A percentile compares a stretch with the other conserved stretches of the same genome.
These are phyloP conservation scores for Lentinula aciculospora DNA, from an alignment of 768 basidiomycete species.

Conservation along the genomic window DNA sequence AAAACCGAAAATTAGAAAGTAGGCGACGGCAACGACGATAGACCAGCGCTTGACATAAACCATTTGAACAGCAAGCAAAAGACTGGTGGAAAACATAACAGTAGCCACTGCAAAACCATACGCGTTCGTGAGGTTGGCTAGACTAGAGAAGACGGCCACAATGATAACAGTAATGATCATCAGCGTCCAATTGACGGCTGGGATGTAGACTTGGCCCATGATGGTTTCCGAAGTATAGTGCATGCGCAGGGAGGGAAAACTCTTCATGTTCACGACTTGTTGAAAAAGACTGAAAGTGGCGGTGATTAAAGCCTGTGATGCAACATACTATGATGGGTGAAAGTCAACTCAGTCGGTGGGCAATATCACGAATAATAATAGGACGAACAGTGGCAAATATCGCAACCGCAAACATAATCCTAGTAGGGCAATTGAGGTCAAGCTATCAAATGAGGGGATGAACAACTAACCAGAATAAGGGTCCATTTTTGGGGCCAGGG, in stretches of 20 bases:
- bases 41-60: conserved; percentile 47
- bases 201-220: conserved; percentile 65
- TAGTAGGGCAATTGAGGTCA: conserved; percentile 13
- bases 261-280: conserved; percentile 59
- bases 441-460: neutral
- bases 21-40: conserved; percentile 33
- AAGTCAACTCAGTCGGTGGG: neutral
- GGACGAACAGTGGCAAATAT: conserved; percentile 54
- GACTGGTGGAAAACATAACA: conserved; percentile 58
- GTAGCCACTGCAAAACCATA: conserved; percentile 61
- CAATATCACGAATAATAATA: neutral
- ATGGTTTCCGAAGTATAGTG: conserved; percentile 53
- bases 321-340: conserved; percentile 36
- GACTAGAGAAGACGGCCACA: conserved; percentile 52
- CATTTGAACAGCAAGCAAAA: conserved; percentile 53
- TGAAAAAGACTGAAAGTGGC: conserved; percentile 59
- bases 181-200: conserved; percentile 54
- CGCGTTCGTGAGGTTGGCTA: conserved; percentile 52
- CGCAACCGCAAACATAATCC: conserved; percentile 59
- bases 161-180: conserved; percentile 48
- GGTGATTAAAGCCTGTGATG: conserved; percentile 66
- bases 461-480: conserved; percentile 50
- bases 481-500: conserved; percentile 47
- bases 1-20: conserved; percentile 55
- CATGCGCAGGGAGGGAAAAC: conserved; percentile 54